These are phyloP conservation scores for Yamadazyma nakazawae DNA, from an alignment of 805 yeast species.

Conservation along the genomic window DNA sequence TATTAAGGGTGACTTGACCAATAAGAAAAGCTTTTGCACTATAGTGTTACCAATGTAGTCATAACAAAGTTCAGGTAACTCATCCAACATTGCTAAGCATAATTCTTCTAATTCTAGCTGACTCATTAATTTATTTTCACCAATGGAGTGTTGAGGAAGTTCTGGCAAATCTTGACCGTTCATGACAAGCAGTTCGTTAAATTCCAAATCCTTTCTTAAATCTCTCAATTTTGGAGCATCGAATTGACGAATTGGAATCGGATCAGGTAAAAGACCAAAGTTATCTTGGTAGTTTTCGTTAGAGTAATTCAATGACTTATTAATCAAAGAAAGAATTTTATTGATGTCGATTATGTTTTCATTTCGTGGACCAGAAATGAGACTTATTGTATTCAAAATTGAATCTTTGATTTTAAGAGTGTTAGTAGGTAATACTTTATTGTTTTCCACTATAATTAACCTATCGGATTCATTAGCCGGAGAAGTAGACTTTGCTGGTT, in stretches of 20 bases:
- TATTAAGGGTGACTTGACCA: constrained; percentile 58
- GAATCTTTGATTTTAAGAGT: constrained; percentile 21
- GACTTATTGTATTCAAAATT: constrained; percentile 18
- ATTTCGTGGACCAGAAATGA: constrained; percentile 16
- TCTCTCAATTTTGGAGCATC: constrained; percentile 90
- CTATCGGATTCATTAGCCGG: constrained; percentile 1
- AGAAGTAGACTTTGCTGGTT: neutral
- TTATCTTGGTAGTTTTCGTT: constrained; percentile 50
- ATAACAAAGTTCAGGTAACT: constrained; percentile 84
- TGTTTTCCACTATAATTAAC: constrained; percentile 12
- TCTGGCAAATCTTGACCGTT: constrained; percentile 7
- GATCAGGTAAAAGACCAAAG: constrained; percentile 77
- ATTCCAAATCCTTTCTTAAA: constrained; percentile 58
- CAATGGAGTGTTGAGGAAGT: constrained; percentile 2
- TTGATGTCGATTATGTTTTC: constrained; percentile 24
- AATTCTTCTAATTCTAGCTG: constrained; percentile 73
- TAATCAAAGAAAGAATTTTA: constrained; percentile 46
- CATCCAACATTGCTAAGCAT: constrained; percentile 79
- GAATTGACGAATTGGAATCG: constrained; percentile 63
- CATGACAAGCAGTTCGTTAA: constrained; percentile 21
- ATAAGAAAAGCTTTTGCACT: constrained; percentile 83
- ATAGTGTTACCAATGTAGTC: constrained; percentile 96
- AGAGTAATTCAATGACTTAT: constrained; percentile 28
- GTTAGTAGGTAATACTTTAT: constrained; percentile 19
- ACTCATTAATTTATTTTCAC: constrained; percentile 23